A percentile compares a stretch with the other conserved stretches of the same genome.
These are phyloP conservation scores for Tricholomella constricta DNA, from an alignment of 768 basidiomycete genomes.

Conservation along the genomic window DNA sequence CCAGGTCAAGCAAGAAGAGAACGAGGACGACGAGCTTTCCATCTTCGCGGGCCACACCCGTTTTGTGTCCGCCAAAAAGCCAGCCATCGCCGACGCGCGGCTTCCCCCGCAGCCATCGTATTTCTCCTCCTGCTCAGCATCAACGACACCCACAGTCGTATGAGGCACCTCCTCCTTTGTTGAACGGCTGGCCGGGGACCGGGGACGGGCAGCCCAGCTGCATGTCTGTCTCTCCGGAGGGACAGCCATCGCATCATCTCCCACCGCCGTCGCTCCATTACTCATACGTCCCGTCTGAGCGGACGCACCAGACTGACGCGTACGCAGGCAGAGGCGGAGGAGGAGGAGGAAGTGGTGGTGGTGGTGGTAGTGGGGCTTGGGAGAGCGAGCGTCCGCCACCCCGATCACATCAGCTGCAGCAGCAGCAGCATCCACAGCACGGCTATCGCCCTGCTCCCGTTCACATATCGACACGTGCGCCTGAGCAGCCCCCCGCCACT, in stretches of 20 bases:
- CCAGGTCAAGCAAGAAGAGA: conserved; percentile 48
- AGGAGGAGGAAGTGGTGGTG: no score
- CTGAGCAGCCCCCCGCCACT: background rate
- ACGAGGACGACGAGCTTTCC: conserved; percentile 62
- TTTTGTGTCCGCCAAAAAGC: conserved; percentile 54
- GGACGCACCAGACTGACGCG: conserved; percentile 12
- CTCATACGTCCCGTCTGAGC: conserved; percentile 21
- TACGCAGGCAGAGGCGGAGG: background rate
- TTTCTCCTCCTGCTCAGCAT: background rate
- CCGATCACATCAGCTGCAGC: conserved; percentile 19
- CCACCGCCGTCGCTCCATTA: conserved; percentile 6
- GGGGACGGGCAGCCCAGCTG: background rate
- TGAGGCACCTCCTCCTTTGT: background rate
- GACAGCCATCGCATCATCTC: conserved; percentile 4
- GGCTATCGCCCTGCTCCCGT: no score
- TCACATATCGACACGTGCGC: conserved; percentile 9
- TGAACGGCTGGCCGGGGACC: conserved; percentile 5
- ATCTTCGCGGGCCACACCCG: conserved; percentile 71
- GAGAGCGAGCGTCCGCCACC: background rate
- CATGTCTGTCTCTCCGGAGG: conserved; percentile 1
- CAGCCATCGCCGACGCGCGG: conserved; percentile 5
- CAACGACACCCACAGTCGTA: background rate
- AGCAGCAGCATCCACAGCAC: no score
- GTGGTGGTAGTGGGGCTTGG: no score
- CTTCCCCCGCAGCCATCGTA: conserved; percentile 16